phyloP scores from a whole-genome alignment of 805 yeast species.

The Maudiozyma pseudohumilis region DNA sequence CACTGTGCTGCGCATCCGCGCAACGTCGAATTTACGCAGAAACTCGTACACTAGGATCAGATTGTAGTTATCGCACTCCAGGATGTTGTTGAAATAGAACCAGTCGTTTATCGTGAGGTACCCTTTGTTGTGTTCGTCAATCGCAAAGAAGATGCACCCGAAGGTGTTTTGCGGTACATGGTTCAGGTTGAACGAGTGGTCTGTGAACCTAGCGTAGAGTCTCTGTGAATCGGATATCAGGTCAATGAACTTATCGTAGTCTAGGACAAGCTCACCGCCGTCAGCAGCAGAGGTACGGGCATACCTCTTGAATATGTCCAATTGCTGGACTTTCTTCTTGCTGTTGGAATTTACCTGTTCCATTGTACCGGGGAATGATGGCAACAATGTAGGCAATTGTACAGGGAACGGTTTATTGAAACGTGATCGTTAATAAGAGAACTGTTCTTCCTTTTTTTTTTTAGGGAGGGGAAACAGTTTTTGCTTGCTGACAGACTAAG shows the following conservation, averaged over 20 bases:
- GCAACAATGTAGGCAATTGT: too few species aligned
- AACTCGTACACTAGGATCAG: conserved; percentile 45
- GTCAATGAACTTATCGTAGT: conserved; percentile 30
- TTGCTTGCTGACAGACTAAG: too few species aligned
- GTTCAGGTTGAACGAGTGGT: conserved; percentile 36
- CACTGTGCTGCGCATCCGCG: conserved; percentile 8
- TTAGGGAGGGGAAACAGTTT: too few species aligned
- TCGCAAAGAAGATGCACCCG: conserved; percentile 67
- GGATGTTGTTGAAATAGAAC: conserved; percentile 51
- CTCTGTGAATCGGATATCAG: conserved; percentile 28
- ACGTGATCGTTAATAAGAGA: too few species aligned
- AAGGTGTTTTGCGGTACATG: conserved; percentile 48
- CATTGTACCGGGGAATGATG: too few species aligned
- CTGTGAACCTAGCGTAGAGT: conserved; percentile 25
- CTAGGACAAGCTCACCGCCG: conserved; percentile 24
- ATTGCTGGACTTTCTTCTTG: conserved; percentile 31
- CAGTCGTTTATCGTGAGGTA: conserved; percentile 62
- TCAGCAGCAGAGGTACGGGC: conserved; percentile 16
- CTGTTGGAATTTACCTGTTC: conserved; percentile 32
- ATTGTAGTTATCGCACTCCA: conserved; percentile 40
- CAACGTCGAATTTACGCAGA: conserved; percentile 38
- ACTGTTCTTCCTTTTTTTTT: too few species aligned
- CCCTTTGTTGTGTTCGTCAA: conserved; percentile 67
- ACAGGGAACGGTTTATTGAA: too few species aligned
- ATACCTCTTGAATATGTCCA: conserved; percentile 36